These are phyloP conservation scores for Leccinum uliginosum DNA, from an alignment of 768 basidiomycete species.

Conservation along the genomic window DNA sequence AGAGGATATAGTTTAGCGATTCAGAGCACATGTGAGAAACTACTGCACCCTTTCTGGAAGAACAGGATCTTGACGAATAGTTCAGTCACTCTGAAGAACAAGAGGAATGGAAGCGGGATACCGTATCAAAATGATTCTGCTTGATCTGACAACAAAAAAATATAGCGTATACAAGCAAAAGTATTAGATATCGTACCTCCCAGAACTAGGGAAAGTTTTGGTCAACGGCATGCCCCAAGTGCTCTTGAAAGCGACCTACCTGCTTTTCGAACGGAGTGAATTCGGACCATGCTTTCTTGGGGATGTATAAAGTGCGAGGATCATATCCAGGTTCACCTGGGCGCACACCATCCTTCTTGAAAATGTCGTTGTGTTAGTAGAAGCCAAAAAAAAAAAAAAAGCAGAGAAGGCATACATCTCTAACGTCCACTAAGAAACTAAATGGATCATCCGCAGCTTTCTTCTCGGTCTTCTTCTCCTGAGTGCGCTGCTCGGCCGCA, in stretches of 20 bases:
- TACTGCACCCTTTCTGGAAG: slow-evolving; percentile 89
- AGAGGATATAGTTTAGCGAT: slow-evolving; percentile 13
- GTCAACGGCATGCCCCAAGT: not conserved
- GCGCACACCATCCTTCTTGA: slow-evolving; percentile 72
- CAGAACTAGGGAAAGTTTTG: slow-evolving; percentile 49
- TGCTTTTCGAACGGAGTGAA: slow-evolving; percentile 98
- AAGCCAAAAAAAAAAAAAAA: not conserved
- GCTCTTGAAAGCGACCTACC: slow-evolving; percentile 33
- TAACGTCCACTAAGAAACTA: slow-evolving; percentile 63
- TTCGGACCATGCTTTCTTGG: slow-evolving; percentile 64
- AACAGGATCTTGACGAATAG: slow-evolving; percentile 62
- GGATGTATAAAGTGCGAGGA: slow-evolving; percentile 81
- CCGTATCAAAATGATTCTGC: slow-evolving; percentile 95
- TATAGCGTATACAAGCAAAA: not conserved
- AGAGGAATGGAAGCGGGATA: slow-evolving; percentile 25
- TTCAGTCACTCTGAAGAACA: slow-evolving; percentile 14
- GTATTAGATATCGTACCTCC: slow-evolving; percentile 46
- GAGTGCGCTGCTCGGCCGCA: slow-evolving; percentile 72
- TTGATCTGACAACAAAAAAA: slow-evolving; percentile 69
- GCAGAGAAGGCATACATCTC: slow-evolving; percentile 50
- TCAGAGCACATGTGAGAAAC: slow-evolving; percentile 3
- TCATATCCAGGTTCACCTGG: slow-evolving; percentile 88
- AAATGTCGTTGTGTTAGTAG: not conserved
- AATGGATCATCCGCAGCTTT: slow-evolving; percentile 75
- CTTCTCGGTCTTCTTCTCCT: slow-evolving; percentile 79